phyloP scores from a whole-genome alignment of 345 rosid genomes.

The Citrus mangshanensis region DNA sequence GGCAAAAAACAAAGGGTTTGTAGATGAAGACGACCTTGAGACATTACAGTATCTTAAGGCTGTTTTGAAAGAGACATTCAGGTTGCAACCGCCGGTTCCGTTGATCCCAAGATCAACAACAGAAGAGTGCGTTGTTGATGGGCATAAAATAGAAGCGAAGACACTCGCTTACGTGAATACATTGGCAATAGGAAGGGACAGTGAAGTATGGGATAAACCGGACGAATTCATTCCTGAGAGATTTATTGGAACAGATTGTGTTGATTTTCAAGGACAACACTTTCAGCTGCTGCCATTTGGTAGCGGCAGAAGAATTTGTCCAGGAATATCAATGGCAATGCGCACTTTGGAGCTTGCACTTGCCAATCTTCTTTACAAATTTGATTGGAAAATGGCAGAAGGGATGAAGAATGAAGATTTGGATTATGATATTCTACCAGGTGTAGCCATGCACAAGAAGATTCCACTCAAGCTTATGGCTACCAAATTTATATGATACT shows the following conservation, averaged over 20 bases:
- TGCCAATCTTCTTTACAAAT: slow-evolving; percentile 21
- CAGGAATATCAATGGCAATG: slow-evolving; percentile 20
- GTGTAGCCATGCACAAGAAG: too few relatives aligned
- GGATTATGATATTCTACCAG: too few relatives aligned
- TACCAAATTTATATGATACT: too few relatives aligned
- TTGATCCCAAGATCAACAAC: slow-evolving; percentile 25
- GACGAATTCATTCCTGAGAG: slow-evolving; percentile 25
- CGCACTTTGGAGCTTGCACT: slow-evolving; percentile 17
- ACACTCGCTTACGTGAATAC: slow-evolving; percentile 22
- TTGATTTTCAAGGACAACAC: slow-evolving; percentile 23
- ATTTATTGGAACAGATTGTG: slow-evolving; percentile 11
- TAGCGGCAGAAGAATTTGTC: slow-evolving; percentile 32
- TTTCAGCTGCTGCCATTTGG: slow-evolving; percentile 29
- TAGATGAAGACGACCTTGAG: slow-evolving; percentile 22
- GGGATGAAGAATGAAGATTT: too few relatives aligned
- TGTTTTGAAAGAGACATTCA: slow-evolving; percentile 29
- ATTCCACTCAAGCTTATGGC: too few relatives aligned
- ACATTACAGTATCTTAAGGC: slow-evolving; percentile 25
- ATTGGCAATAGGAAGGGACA: slow-evolving; percentile 36
- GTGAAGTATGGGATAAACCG: slow-evolving; percentile 23
- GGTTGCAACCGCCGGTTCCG: slow-evolving; percentile 28
- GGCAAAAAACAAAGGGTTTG: slow-evolving; percentile 13
- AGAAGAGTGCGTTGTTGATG: slow-evolving; percentile 9
- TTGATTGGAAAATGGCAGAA: neutral
- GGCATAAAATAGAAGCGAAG: slow-evolving; percentile 18